A percentile compares a stretch with the other conserved stretches of the same genome.
Conservation (phyloP, 2,329 filamentous ascomycete genomes). For the Scedosporium dehoogii region DNA sequence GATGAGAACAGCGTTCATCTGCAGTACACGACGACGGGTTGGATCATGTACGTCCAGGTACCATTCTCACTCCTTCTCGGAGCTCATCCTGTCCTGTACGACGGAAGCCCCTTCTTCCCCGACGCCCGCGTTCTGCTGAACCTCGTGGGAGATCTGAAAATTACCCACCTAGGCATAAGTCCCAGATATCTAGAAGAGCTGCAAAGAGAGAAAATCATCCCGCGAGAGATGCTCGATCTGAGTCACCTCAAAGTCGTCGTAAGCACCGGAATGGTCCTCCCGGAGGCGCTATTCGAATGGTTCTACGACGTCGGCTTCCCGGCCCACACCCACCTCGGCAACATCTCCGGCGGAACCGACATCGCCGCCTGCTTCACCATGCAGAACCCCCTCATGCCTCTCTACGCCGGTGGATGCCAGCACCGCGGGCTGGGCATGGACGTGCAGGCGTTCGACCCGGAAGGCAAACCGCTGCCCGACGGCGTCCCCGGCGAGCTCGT, state of each 20-base stretch:
- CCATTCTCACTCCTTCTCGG: constrained; percentile 51
- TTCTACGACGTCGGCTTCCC: constrained; percentile 65
- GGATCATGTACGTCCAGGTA: constrained; percentile 76
- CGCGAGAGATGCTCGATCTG: constrained; percentile 53
- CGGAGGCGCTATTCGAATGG: constrained; percentile 71
- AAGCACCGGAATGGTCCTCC: constrained; percentile 74
- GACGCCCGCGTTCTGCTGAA: constrained; percentile 53
- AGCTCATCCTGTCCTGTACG: constrained; percentile 60
- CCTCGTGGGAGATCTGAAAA: constrained; percentile 50
- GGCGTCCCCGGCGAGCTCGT: constrained; percentile 70
- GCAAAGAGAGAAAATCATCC: constrained; percentile 51
- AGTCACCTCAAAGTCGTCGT: constrained; percentile 50
- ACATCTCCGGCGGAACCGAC: constrained; percentile 72
- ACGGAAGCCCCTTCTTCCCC: constrained; percentile 71
- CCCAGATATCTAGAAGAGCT: constrained; percentile 70
- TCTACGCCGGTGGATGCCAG: constrained; percentile 48
- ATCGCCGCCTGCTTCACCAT: constrained; percentile 54
- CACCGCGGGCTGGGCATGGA: constrained; percentile 38
- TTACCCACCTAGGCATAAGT: constrained; percentile 65
- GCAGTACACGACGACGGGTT: constrained; percentile 61
- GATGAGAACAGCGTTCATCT: constrained; percentile 30
- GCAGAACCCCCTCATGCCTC: constrained; percentile 59
- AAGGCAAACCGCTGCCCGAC: constrained; percentile 32
- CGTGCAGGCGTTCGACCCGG: constrained; percentile 42
- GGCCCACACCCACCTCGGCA: constrained; percentile 52